A percentile compares a stretch with the other conserved stretches of the same genome.
Evolutionary conservation across 1,284 basidiomycete species (phyloP).

Genomic region (Fomes fomentarius): DNA sequence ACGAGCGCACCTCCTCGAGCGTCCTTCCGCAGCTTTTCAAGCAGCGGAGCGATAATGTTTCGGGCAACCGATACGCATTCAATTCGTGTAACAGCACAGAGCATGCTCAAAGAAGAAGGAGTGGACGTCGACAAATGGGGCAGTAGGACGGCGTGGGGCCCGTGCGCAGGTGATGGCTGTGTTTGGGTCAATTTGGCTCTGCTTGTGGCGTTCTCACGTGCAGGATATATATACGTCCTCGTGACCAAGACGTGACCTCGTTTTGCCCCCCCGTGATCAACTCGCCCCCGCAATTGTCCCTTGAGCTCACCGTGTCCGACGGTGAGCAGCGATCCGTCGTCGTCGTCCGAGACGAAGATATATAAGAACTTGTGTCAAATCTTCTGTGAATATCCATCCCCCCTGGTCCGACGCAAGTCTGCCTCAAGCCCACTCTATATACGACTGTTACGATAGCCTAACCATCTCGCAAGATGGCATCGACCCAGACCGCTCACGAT

Average conservation of each 20-base stretch:
- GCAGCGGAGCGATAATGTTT: too few species aligned
- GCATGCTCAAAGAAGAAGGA: too few species aligned
- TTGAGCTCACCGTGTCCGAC: constrained; percentile 24
- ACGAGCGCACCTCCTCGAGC: too few species aligned
- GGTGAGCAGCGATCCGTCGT: constrained; percentile 21
- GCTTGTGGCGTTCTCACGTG: constrained; percentile 38
- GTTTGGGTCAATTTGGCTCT: constrained; percentile 30
- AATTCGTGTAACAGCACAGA: too few species aligned
- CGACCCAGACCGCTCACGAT: constrained; percentile 33
- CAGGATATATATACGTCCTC: constrained; percentile 35
- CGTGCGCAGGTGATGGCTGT: constrained; percentile 26
- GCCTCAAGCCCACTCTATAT: background rate
- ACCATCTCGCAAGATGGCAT: constrained; percentile 28
- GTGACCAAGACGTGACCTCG: constrained; percentile 39
- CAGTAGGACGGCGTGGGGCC: constrained; percentile 24
- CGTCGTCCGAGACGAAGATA: constrained; percentile 12
- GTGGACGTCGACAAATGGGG: too few species aligned
- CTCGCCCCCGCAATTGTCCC: constrained; percentile 26
- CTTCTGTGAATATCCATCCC: background rate
- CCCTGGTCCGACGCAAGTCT: background rate
- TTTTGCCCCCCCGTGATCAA: constrained; percentile 40
- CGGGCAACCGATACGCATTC: too few species aligned
- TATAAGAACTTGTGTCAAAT: background rate
- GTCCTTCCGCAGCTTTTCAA: too few species aligned
- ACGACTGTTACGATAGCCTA: constrained; percentile 5